A percentile compares a stretch with the other conserved stretches of the same genome.
These are phyloP conservation scores for Heimioporus punctisporus DNA, from an alignment of 1,284 basidiomycete species.

Conservation along the genomic window DNA sequence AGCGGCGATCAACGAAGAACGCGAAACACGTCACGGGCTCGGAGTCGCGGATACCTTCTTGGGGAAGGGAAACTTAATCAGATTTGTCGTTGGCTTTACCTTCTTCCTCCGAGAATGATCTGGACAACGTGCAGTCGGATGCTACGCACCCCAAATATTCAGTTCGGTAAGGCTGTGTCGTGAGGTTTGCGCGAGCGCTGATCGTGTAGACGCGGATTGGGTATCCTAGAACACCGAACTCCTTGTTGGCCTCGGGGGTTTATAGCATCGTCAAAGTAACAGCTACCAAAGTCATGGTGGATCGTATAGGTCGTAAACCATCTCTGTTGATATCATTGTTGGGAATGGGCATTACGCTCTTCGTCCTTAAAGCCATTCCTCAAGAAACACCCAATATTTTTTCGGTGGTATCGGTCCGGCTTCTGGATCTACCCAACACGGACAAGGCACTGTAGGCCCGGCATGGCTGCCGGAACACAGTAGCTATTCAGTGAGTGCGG, in stretches of 20 bases:
- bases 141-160: constrained; percentile 81
- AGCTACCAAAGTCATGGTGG: constrained; percentile 64
- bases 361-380: constrained; percentile 75
- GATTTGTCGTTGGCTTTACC: constrained; percentile 57
- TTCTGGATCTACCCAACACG: constrained; percentile 81
- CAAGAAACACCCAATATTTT: constrained; percentile 76
- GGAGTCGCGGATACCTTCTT: constrained; percentile 71
- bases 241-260: constrained; percentile 79
- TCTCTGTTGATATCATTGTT: constrained; percentile 67
- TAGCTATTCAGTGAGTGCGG: constrained; percentile 76
- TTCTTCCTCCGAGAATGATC: constrained; percentile 64
- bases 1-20: constrained; percentile 66
- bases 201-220: constrained; percentile 54
- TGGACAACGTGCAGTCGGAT: constrained; percentile 63
- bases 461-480: constrained; percentile 70
- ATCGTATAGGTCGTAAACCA: constrained; percentile 53
- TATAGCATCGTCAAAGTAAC: constrained; percentile 82
- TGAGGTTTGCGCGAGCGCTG: no score
- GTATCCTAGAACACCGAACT: constrained; percentile 57
- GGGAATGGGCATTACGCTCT: constrained; percentile 62
- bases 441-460: constrained; percentile 78
- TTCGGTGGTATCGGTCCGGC: no score
- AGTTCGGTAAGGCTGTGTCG: constrained; percentile 49
- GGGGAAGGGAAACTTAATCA: constrained; percentile 72
- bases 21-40: constrained; percentile 53